Conservation (phyloP, 352 stramenopile species). For the Phytophthora parvispora region DNA sequence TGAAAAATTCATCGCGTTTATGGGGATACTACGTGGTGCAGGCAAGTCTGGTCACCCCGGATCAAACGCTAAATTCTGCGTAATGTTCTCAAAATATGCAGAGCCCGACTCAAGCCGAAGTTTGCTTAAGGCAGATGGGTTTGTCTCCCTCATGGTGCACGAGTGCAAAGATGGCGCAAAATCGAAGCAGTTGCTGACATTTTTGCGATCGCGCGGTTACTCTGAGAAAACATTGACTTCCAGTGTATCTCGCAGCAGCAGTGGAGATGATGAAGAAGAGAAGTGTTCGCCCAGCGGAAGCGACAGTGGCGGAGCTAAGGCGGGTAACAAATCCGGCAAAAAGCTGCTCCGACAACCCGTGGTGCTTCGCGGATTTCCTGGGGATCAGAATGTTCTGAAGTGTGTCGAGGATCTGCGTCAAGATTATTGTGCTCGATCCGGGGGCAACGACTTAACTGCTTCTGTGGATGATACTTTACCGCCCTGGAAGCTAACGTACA, state of each 20-base stretch:
- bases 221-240: conserved; percentile 39
- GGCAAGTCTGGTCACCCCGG: conserved; percentile 34
- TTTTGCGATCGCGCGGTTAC: conserved; percentile 56
- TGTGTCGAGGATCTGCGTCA: conserved; percentile 71
- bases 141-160: conserved; percentile 49
- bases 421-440: conserved; percentile 15
- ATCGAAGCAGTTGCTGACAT: conserved; percentile 55
- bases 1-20: conserved; percentile 75
- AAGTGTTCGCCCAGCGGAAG: conserved; percentile 2
- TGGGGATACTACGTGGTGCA: conserved; percentile 30
- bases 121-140: conserved; percentile 48
- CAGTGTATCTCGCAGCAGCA: conserved; percentile 16
- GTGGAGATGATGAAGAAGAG: conserved; percentile 36
- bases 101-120: conserved; percentile 39
- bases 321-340: conserved; percentile 6
- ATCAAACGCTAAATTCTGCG: conserved; percentile 45
- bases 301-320: background rate
- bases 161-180: conserved; percentile 59
- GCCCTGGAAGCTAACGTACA: conserved; percentile 84
- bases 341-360: conserved; percentile 27
- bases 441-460: background rate
- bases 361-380: conserved; percentile 52
- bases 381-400: conserved; percentile 84
- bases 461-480: conserved; percentile 32
- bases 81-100: conserved; percentile 80